Evolutionary conservation across 179 eudicot species (phyloP).

Genomic region (Spergularia azorica): DNA sequence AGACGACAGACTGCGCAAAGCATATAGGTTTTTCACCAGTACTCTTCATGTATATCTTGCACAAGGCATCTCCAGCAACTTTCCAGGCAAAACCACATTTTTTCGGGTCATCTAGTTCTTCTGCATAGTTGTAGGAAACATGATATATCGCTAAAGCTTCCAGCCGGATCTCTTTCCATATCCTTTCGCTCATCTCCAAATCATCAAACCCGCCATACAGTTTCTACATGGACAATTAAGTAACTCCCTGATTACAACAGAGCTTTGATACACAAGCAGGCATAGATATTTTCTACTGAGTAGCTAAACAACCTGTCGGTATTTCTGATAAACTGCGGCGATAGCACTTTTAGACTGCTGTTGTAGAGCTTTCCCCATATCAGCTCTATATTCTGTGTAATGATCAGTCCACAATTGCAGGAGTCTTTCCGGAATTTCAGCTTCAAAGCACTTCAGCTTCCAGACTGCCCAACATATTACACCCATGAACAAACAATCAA

Average conservation of each 20-base stretch:
- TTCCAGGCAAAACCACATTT: slow-evolving; percentile 69
- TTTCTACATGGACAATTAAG: not conserved
- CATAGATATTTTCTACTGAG: slow-evolving; percentile 26
- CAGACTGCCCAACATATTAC: slow-evolving; percentile 14
- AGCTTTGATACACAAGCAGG: not conserved
- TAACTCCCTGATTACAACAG: not conserved
- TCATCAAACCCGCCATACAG: slow-evolving; percentile 42
- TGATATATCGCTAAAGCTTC: slow-evolving; percentile 71
- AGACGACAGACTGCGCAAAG: slow-evolving; percentile 31
- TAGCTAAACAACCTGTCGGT: too few species aligned
- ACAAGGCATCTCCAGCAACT: slow-evolving; percentile 62
- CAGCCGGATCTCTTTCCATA: slow-evolving; percentile 32
- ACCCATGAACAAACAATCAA: not conserved
- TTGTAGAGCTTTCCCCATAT: slow-evolving; percentile 30
- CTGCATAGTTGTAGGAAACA: slow-evolving; percentile 49
- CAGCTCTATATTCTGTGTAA: slow-evolving; percentile 28
- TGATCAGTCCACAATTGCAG: slow-evolving; percentile 22
- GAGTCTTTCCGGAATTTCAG: slow-evolving; percentile 22
- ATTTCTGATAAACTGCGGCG: slow-evolving; percentile 32
- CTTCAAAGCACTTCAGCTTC: slow-evolving; percentile 53
- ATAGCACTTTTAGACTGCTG: slow-evolving; percentile 41
- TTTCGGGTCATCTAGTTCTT: not conserved
- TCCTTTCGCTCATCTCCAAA: slow-evolving; percentile 45
- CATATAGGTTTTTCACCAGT: slow-evolving; percentile 24
- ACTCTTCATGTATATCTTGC: slow-evolving; percentile 12